Conservation (phyloP, 805 yeast genomes). For the Cyberlindnera misumaiensis region DNA sequence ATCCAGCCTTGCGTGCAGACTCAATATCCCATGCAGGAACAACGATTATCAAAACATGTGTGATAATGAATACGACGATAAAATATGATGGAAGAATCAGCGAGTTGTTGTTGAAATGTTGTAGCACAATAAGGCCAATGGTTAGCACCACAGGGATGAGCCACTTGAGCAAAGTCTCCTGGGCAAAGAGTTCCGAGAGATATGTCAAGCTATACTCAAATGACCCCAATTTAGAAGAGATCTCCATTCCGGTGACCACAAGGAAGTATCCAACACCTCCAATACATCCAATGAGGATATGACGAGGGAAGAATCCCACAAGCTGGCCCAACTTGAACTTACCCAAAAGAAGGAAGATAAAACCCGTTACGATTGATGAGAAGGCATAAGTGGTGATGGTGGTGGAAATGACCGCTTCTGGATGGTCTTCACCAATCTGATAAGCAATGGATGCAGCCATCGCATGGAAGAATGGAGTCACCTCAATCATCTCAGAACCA, state of each 20-base stretch:
- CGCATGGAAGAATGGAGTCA: conserved; percentile 96
- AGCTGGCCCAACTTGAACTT: conserved; percentile 73
- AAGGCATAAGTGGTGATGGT: conserved; percentile 81
- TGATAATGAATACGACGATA: conserved; percentile 58
- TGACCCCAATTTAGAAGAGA: conserved; percentile 73
- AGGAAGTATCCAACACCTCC: conserved; percentile 98
- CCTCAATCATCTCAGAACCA: conserved; percentile 98
- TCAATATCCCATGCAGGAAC: conserved; percentile 62
- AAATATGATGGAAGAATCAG: conserved; percentile 77
- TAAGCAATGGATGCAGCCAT: conserved; percentile 74
- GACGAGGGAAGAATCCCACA: conserved; percentile 94
- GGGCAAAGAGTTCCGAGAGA: conserved; percentile 38
- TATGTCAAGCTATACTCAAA: conserved; percentile 58
- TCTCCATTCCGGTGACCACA: conserved; percentile 85
- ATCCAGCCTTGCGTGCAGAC: conserved; percentile 64
- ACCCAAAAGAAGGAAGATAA: conserved; percentile 72
- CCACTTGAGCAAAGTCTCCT: conserved; percentile 56
- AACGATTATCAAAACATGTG: conserved; percentile 60
- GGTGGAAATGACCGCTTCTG: conserved; percentile 65
- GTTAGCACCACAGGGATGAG: conserved; percentile 62
- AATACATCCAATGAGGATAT: conserved; percentile 92
- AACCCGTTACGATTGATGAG: conserved; percentile 81
- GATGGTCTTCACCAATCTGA: conserved; percentile 42
- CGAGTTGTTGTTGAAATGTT: conserved; percentile 57
- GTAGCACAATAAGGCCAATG: conserved; percentile 49